Evolutionary conservation across 2,329 filamentous ascomycete genomes (phyloP), one percentile per base, ranked within the genome.

Genomic region (Penicillium griseofulvum): DNA sequence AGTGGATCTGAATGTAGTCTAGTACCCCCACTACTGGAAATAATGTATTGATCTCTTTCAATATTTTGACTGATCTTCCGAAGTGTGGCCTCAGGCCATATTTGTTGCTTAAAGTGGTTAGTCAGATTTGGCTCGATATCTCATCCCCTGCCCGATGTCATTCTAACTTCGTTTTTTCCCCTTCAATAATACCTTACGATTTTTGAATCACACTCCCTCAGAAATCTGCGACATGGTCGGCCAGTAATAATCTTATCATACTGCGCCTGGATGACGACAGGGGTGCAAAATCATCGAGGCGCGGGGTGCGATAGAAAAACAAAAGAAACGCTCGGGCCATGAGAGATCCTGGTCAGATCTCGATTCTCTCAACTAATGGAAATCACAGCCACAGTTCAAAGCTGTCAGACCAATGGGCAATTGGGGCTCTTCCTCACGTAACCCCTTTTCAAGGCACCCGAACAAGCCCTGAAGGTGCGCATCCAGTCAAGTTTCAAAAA

Each of bases 291-390:
- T 9, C 36, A n/a, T 36, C 26, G 42, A 52, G 43, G 50, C 49
- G 49, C 50, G 50, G 50, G 42, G 42, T 47, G 50, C 50, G 50
- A 41, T 24, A 11, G 11, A 29, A 46, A 38, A 24, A 43, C n/a
- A 29, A 45, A 29, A n/a, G 11, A 39, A 24, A 34, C 29, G 42
- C 42, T 52, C 5, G 37, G 36, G 26, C 42, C 34, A 33, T 22
- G 17, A 17, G 22, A 24, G n/a, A 24, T 17, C 5, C 16, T 52
- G 34, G 42, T 34, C 34, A 33, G 36, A 41, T 41, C 16, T 10
- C n/a, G 22, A 47, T 28, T 52, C 38, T 11, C 9, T 16, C 26
- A 52, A 47, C 50, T 47, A 47, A 47, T 52, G 43, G 12, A 47
- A 39, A 41, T 22, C n/a, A n/a, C 36, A 52, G 50, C 50, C 43